Evolutionary conservation across 306 rosid species (phyloP).

Genomic region (Cucumis melo): DNA sequence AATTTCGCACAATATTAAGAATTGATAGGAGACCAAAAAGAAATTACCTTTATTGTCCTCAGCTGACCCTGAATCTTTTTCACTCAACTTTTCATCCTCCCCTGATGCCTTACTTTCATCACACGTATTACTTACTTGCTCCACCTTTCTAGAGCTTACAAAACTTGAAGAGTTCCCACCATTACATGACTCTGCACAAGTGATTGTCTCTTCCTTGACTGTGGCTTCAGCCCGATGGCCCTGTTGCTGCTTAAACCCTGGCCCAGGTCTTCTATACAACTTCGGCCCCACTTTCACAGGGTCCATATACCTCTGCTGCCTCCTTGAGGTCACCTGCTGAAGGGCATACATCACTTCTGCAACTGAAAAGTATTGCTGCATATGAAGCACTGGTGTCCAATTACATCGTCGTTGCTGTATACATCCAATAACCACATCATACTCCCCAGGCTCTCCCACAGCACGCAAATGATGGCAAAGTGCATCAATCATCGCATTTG

Average conservation of each 20-base stretch:
- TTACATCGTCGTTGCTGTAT: conserved; percentile 75
- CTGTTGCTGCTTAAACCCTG: conserved; percentile 33
- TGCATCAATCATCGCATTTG: conserved; percentile 84
- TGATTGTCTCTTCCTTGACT: conserved; percentile 34
- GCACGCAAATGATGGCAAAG: conserved; percentile 71
- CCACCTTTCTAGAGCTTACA: conserved; percentile 33
- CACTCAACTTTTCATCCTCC: conserved; percentile 33
- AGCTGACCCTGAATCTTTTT: conserved; percentile 22
- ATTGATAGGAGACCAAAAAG: neutral
- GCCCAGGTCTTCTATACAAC: conserved; percentile 47
- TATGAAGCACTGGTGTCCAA: conserved; percentile 86
- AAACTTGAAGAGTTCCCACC: conserved; percentile 24
- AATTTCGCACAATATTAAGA: neutral
- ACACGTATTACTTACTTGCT: conserved; percentile 18
- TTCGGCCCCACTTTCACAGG: conserved; percentile 39
- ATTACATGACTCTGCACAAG: conserved; percentile 35
- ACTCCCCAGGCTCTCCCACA: conserved; percentile 71
- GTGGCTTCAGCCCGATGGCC: conserved; percentile 40
- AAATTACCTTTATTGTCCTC: conserved; percentile 52
- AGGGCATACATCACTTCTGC: conserved; percentile 56
- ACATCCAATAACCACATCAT: conserved; percentile 47
- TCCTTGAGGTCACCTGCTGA: conserved; percentile 70
- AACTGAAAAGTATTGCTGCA: conserved; percentile 92
- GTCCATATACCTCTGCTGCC: conserved; percentile 61
- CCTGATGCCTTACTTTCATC: conserved; percentile 34